Evolutionary conservation across 257 asterid genomes (phyloP), one percentile per base, ranked within the genome.

Genomic region (Handroanthus guayacan): DNA sequence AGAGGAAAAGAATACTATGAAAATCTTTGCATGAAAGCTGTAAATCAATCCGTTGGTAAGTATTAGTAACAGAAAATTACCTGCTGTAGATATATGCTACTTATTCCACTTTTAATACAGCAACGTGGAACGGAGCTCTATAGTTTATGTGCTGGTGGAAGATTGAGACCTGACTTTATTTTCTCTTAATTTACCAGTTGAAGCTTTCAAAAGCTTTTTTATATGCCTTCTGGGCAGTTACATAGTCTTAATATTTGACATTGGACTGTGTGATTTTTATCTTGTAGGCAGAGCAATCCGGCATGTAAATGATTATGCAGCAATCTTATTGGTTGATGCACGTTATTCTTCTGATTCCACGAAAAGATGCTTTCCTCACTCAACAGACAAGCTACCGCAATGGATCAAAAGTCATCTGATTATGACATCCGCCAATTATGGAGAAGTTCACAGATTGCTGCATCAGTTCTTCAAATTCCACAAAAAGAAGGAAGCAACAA

Each of bases 1-100:
- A 86, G 96, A 82, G 98, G 98, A 62, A 90, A 88, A 75, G 97
- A 89, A 79, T 95, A 95, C 82, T 95, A 95, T 9, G 99, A 95
- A 80, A 95, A 92, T 87, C 95, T 95, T 75, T 95, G 99, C 93
- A 89, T 95, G 94, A 95, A 95, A 89, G 97, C 99, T 65, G 94
- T 92, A 18, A 95, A 95, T 79, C 99, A 95, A 78, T 95, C 97
- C 25, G 89, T 95, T 71, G 99, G 99, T 95, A 79, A 73, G 91
- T 81, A 58, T 47, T 69, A 44, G 25, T 63, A 25, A 52, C 38
- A 54, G 34, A 64, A 52, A 44, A 8, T 36, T 25, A 57, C 62
- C 72, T 43, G 61, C 71, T 62, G 57, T 70, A n/a, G 50, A 56
- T 60, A n/a, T 48, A 36, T 62, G 16, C 47, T 77, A 8, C 39